phyloP scores from a whole-genome alignment of 306 rosid genomes.

The Dryas drummondii region DNA sequence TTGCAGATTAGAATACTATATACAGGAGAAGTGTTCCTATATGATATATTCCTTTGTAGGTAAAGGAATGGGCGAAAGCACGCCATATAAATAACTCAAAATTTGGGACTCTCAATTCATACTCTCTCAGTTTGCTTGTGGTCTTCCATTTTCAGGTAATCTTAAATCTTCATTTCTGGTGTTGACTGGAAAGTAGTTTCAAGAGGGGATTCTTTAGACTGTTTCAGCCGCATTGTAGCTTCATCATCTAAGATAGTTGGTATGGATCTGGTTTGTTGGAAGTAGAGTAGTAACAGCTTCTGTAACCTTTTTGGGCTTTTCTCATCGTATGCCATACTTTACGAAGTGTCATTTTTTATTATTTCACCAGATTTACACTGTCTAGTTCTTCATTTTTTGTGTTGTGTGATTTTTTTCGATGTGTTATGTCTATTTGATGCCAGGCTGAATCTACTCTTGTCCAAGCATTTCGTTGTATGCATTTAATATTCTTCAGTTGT shows the following conservation, averaged over 20 bases:
- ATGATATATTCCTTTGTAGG: constrained; percentile 60
- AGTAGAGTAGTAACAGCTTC: not conserved
- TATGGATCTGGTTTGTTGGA: constrained; percentile 26
- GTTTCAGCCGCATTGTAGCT: constrained; percentile 12
- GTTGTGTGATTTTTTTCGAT: no score
- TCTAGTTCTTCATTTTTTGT: no score
- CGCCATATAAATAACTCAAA: constrained; percentile 71
- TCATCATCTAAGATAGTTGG: constrained; percentile 15
- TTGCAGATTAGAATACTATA: constrained; percentile 20
- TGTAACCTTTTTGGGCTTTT: no score
- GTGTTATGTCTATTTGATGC: no score
- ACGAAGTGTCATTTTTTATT: not conserved
- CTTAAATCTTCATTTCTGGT: constrained; percentile 27
- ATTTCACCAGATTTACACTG: not conserved
- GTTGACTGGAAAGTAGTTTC: not conserved
- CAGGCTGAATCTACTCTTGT: no score
- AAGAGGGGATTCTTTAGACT: not conserved
- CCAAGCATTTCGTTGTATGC: no score
- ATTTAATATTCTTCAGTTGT: no score
- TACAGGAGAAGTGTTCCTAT: constrained; percentile 25
- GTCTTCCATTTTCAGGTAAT: constrained; percentile 91
- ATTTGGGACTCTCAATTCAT: constrained; percentile 81
- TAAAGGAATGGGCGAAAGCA: constrained; percentile 95
- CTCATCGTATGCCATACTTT: not conserved
- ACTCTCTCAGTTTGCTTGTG: constrained; percentile 81